Percentiles rank a stretch among this genome's conserved stretches.
Conservation (phyloP, 345 rosid genomes). For the Sisymbrium irio region DNA sequence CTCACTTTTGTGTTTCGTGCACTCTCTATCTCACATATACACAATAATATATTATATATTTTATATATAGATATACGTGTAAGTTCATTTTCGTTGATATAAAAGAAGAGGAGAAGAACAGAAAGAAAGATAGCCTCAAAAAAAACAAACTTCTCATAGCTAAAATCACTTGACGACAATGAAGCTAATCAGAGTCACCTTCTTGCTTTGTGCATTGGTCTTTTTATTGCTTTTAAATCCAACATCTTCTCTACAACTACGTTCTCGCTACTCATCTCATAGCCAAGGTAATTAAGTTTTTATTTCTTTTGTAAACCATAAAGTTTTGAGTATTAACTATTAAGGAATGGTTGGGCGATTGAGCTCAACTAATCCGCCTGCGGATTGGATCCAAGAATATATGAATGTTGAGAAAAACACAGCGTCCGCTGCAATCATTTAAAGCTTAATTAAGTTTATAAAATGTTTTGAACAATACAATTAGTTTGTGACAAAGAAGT, state of each 20-base stretch:
- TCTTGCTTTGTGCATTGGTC: constrained; percentile 23
- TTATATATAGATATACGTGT: background rate
- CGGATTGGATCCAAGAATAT: too few relatives aligned
- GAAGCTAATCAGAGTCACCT: constrained; percentile 21
- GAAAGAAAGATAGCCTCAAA: constrained; percentile 14
- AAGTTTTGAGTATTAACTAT: background rate
- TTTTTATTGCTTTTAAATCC: constrained; percentile 10
- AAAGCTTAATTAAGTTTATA: background rate
- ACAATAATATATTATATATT: background rate
- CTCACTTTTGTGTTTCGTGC: constrained; percentile 64
- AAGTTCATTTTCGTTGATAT: constrained; percentile 23
- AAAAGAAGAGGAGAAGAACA: constrained; percentile 21
- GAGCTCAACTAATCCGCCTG: too few relatives aligned
- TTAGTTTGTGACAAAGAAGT: background rate
- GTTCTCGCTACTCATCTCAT: constrained; percentile 14
- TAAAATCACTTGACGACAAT: constrained; percentile 10
- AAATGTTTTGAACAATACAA: background rate
- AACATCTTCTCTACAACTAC: constrained; percentile 26
- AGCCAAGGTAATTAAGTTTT: constrained; percentile 20
- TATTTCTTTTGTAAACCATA: background rate
- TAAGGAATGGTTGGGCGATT: background rate
- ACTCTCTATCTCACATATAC: constrained; percentile 11
- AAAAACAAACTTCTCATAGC: background rate
- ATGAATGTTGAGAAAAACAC: too few relatives aligned
- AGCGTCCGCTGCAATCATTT: too few relatives aligned